Evolutionary conservation across 2,329 filamentous ascomycete species (phyloP).

Genomic region (Aspergillus chevalieri): DNA sequence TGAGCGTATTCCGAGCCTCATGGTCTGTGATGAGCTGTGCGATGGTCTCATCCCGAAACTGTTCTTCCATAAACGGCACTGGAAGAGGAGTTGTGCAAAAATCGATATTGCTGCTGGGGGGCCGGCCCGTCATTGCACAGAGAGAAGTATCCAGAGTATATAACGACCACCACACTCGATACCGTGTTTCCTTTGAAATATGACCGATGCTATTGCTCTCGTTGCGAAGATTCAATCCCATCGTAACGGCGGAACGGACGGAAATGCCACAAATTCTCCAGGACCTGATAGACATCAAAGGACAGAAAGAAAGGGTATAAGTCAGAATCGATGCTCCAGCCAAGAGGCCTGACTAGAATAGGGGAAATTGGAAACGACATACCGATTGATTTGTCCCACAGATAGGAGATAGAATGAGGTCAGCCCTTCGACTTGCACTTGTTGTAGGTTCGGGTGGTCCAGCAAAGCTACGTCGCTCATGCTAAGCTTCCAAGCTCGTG

Average conservation of each 20-base stretch:
- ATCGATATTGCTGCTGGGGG: constrained; percentile 30
- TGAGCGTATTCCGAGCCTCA: constrained; percentile 25
- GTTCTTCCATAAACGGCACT: constrained; percentile 34
- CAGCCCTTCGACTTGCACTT: constrained; percentile 39
- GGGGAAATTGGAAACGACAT: constrained; percentile 1
- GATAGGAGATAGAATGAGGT: constrained; percentile 37
- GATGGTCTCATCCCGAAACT: constrained; percentile 27
- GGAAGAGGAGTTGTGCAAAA: constrained; percentile 40
- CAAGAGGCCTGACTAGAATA: background rate
- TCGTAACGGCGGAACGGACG: constrained; percentile 34
- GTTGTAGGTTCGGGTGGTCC: constrained; percentile 38
- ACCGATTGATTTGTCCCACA: constrained; percentile 40
- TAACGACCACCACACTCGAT: constrained; percentile 41
- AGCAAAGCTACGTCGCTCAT: constrained; percentile 31
- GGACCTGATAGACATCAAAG: constrained; percentile 22
- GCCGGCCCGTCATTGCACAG: constrained; percentile 39
- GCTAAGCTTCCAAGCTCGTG: constrained; percentile 36
- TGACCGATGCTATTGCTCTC: constrained; percentile 30
- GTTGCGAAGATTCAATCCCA: constrained; percentile 41
- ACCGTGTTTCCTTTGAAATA: constrained; percentile 36
- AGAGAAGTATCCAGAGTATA: constrained; percentile 37
- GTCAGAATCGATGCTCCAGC: background rate
- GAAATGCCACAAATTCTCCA: constrained; percentile 39
- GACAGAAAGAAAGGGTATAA: constrained; percentile 2
- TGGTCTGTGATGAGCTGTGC: constrained; percentile 29